A percentile compares a stretch with the other conserved stretches of the same genome.
Conservation (phyloP, 73 alveolate species). For the Paramecium pentaurelia region DNA sequence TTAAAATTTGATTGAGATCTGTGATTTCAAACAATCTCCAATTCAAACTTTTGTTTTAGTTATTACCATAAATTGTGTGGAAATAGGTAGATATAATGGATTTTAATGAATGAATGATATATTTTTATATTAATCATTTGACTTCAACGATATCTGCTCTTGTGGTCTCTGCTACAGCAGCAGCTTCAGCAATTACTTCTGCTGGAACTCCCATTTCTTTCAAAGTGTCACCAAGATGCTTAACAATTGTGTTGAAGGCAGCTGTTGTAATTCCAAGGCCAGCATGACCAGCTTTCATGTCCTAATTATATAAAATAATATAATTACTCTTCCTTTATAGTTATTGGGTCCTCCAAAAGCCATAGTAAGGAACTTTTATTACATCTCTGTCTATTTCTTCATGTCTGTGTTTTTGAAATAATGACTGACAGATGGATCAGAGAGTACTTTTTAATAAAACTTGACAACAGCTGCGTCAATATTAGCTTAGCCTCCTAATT, state of each 20-base stretch:
- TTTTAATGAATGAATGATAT: not conserved
- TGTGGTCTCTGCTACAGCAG: slow-evolving; percentile 51
- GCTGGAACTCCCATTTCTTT: slow-evolving; percentile 68
- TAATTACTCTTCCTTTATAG: not conserved
- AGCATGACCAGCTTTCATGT: slow-evolving; percentile 69
- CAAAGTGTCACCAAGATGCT: slow-evolving; percentile 62
- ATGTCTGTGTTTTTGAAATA: slow-evolving; percentile 73
- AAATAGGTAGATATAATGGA: not conserved
- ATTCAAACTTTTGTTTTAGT: not conserved
- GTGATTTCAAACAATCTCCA: not conserved
- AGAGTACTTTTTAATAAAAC: slow-evolving; percentile 64
- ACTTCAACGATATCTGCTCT: slow-evolving; percentile 60
- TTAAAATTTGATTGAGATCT: not conserved
- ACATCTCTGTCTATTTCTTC: slow-evolving; percentile 46
- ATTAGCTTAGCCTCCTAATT: slow-evolving; percentile 72
- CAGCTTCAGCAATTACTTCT: slow-evolving; percentile 62
- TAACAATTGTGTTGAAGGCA: slow-evolving; percentile 61
- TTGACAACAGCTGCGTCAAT: slow-evolving; percentile 68
- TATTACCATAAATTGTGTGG: not conserved
- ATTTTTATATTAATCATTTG: not conserved
- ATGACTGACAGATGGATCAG: slow-evolving; percentile 68
- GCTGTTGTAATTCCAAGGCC: slow-evolving; percentile 66
- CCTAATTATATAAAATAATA: not conserved
- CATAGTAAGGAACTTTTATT: slow-evolving; percentile 60
- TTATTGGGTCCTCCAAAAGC: slow-evolving; percentile 75